Conservation (phyloP, 495 filamentous ascomycete species). For the Neurospora pannonica region DNA sequence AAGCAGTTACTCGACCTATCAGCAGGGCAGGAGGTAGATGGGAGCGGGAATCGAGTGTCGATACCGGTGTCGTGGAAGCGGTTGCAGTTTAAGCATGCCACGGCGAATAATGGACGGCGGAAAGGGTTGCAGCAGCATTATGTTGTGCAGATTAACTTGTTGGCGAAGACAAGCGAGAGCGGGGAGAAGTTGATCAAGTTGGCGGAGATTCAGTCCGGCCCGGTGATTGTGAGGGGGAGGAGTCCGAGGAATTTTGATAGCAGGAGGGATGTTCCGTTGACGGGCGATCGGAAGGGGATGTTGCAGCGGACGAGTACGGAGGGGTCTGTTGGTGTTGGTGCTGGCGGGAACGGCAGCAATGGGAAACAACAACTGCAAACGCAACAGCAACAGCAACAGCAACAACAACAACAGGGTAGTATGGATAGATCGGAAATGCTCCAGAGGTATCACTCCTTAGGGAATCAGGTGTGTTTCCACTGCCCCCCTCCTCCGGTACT, state of each 20-base stretch:
- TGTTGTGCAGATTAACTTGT: conserved; percentile 52
- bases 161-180: conserved; percentile 42
- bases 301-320: conserved; percentile 16
- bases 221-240: conserved; percentile 60
- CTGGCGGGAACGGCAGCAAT: not conserved
- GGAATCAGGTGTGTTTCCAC: conserved; percentile 16
- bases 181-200: conserved; percentile 48
- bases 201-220: conserved; percentile 53
- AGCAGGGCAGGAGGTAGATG: conserved; percentile 56
- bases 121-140: conserved; percentile 67
- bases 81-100: conserved; percentile 85
- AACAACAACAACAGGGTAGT: conserved; percentile 1
- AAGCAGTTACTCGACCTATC: conserved; percentile 63
- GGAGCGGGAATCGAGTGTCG: conserved; percentile 54
- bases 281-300: conserved; percentile 31
- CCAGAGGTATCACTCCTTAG: conserved; percentile 27
- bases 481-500: not conserved
- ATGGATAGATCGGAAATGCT: conserved; percentile 23
- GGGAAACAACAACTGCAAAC: not conserved
- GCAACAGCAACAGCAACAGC: not conserved
- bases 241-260: conserved; percentile 63
- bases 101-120: conserved; percentile 69
- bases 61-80: conserved; percentile 83
- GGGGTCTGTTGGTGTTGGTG: not conserved
- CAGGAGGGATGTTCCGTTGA: conserved; percentile 55